Evolutionary conservation across 345 rosid genomes (phyloP).

Genomic region (Eucalyptus melliodora): DNA sequence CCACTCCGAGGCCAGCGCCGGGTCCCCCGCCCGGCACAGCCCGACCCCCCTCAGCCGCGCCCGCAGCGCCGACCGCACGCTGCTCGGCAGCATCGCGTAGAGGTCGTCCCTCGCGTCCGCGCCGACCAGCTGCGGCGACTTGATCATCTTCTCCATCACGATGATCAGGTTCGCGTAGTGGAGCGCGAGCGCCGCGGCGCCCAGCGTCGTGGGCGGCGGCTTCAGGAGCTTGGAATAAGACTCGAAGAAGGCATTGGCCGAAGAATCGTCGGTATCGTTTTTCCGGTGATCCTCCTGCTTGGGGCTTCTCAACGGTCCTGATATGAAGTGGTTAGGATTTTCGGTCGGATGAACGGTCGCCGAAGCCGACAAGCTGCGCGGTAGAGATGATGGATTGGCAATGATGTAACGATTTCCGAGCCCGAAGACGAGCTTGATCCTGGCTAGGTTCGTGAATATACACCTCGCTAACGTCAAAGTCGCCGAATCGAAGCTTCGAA

Average conservation of each 20-base stretch:
- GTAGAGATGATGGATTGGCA: constrained; percentile 23
- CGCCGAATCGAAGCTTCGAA: constrained; percentile 59
- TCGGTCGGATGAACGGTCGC: constrained; percentile 65
- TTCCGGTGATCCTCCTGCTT: not conserved
- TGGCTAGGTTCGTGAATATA: constrained; percentile 56
- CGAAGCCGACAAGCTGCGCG: constrained; percentile 74
- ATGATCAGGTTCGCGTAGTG: constrained; percentile 84
- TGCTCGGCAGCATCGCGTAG: constrained; percentile 74
- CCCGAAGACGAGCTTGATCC: constrained; percentile 69
- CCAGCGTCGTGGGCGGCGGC: constrained; percentile 65
- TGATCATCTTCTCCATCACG: constrained; percentile 89
- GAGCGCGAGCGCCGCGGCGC: constrained; percentile 64
- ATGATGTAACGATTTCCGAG: constrained; percentile 13
- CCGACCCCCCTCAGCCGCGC: constrained; percentile 61
- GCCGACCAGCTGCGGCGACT: constrained; percentile 86
- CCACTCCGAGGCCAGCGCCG: constrained; percentile 80
- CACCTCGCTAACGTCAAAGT: constrained; percentile 47
- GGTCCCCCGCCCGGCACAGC: constrained; percentile 57
- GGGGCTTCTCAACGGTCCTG: constrained; percentile 13
- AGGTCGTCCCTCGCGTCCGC: constrained; percentile 85
- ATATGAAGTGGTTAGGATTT: constrained; percentile 10
- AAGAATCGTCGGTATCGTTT: not conserved
- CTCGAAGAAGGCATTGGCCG: constrained; percentile 35
- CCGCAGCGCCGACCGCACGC: constrained; percentile 53
- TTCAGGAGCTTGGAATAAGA: constrained; percentile 47